These are phyloP conservation scores for Begonia peltatifolia DNA, from an alignment of 306 rosid genomes.

Conservation along the genomic window DNA sequence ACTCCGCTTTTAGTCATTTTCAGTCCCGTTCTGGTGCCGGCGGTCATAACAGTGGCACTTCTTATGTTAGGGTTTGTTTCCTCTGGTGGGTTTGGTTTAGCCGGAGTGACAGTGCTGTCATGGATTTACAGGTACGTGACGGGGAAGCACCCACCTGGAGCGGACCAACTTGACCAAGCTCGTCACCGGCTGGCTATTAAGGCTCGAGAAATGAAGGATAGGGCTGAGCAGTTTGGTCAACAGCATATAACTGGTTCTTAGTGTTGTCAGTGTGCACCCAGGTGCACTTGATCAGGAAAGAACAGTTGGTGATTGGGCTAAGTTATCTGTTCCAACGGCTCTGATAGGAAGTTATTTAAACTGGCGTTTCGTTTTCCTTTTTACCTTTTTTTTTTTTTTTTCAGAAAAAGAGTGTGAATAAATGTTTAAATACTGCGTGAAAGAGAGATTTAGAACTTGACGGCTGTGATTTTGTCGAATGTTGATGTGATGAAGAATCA, in stretches of 20 bases:
- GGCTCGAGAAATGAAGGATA: constrained; percentile 65
- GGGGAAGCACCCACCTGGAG: constrained; percentile 51
- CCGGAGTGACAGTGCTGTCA: constrained; percentile 51
- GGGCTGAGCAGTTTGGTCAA: constrained; percentile 44
- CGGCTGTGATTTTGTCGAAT: too few relatives aligned
- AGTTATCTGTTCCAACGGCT: too few relatives aligned
- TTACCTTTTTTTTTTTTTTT: too few relatives aligned
- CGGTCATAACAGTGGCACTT: constrained; percentile 28
- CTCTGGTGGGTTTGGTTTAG: constrained; percentile 65
- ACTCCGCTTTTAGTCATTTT: constrained; percentile 67
- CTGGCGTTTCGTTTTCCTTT: too few relatives aligned
- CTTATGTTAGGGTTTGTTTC: constrained; percentile 46
- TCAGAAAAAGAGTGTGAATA: too few relatives aligned
- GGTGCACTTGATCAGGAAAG: too few relatives aligned
- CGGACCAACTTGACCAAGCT: constrained; percentile 46
- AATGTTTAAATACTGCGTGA: too few relatives aligned
- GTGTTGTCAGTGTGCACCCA: too few relatives aligned
- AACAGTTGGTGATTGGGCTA: too few relatives aligned
- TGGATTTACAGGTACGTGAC: constrained; percentile 77
- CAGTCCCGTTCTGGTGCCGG: constrained; percentile 80
- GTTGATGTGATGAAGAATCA: too few relatives aligned
- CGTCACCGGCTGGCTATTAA: constrained; percentile 40
- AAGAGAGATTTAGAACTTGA: too few relatives aligned
- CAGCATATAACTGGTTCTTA: constrained; percentile 22
- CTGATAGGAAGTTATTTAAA: too few relatives aligned